Percentiles rank a stretch among this genome's conserved stretches.
Evolutionary conservation across 2,329 filamentous ascomycete species (phyloP).

Genomic region (Colletotrichum magnum): DNA sequence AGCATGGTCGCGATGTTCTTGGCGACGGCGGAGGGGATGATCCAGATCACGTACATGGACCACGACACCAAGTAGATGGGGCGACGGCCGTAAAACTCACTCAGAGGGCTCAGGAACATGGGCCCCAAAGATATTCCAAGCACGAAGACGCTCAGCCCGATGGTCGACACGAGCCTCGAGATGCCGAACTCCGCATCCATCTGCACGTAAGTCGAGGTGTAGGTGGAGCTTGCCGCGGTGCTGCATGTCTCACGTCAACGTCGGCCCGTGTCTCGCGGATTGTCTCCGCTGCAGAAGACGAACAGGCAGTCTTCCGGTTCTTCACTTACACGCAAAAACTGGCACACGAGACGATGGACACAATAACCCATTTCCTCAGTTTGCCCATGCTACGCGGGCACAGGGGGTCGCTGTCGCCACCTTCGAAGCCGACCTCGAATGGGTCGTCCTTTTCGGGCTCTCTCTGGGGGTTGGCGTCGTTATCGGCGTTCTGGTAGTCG

Average conservation of each 20-base stretch:
- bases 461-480: constrained; percentile 29
- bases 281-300: too few relatives aligned
- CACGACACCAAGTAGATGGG: constrained; percentile 86
- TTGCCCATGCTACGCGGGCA: constrained; percentile 79
- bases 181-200: constrained; percentile 81
- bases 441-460: constrained; percentile 50
- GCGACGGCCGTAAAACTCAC: constrained; percentile 85
- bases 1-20: constrained; percentile 86
- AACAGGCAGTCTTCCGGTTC: constrained; percentile 46
- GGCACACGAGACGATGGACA: constrained; percentile 79
- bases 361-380: constrained; percentile 83
- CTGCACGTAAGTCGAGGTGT: constrained; percentile 85
- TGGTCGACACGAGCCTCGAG: constrained; percentile 79
- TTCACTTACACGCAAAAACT: constrained; percentile 87
- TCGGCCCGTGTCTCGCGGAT: background rate
- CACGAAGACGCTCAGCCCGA: constrained; percentile 88
- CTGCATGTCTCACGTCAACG: constrained; percentile 66
- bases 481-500: constrained; percentile 44
- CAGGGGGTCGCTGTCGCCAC: constrained; percentile 77
- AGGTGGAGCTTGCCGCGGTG: constrained; percentile 89
- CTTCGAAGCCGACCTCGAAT: constrained; percentile 83
- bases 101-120: constrained; percentile 74
- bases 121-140: constrained; percentile 78
- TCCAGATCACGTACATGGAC: constrained; percentile 81
- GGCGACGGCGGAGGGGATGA: constrained; percentile 87